Evolutionary conservation across 148 eudicot species (phyloP).

Genomic region (Fagopyrum homotropicum): DNA sequence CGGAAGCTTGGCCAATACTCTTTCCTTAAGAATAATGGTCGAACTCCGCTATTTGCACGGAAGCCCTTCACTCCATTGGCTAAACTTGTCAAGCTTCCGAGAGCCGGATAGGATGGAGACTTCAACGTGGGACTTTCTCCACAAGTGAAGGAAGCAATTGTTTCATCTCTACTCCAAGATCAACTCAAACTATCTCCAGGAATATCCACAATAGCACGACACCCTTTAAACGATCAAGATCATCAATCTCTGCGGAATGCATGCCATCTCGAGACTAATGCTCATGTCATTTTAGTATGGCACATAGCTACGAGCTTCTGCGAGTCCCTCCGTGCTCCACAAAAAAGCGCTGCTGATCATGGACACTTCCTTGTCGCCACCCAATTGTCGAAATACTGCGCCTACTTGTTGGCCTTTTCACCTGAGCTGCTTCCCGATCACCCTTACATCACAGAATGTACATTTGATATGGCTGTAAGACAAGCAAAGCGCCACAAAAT

Average conservation of each 20-base stretch:
- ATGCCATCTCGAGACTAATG: neutral
- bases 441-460: neutral
- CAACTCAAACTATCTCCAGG: neutral
- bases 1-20: neutral
- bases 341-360: too few relatives aligned
- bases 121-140: neutral
- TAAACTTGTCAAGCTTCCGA: neutral
- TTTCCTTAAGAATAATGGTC: neutral
- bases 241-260: neutral
- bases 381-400: constrained; percentile 2
- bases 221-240: neutral
- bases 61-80: neutral
- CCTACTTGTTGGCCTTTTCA: neutral
- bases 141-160: constrained; percentile 9
- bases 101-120: neutral
- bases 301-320: neutral
- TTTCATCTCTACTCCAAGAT: neutral
- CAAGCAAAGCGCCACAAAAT: too few relatives aligned
- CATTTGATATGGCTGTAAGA: too few relatives aligned
- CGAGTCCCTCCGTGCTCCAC: neutral
- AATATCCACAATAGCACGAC: neutral
- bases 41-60: neutral
- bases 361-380: neutral
- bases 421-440: neutral
- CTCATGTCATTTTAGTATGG: constrained; percentile 9